Base-by-base conservation (phyloP, 192 early-diverging fungal genomes). In the Mortierella alpina region DNA sequence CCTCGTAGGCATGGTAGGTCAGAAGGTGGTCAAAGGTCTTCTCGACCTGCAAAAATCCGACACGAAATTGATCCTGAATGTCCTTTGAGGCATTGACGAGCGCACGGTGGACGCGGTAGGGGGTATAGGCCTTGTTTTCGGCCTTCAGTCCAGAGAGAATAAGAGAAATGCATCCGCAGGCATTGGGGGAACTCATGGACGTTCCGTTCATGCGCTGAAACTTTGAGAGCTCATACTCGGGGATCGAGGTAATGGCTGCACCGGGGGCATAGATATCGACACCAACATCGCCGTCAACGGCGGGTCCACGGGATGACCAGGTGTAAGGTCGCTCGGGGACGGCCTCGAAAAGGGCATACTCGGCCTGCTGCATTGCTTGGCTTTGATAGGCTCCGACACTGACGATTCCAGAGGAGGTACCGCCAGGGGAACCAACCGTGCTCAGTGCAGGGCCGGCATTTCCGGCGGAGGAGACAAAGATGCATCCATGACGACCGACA, bases 311-410 rank as follows among this genome's bases (percentile, higher is more conserved):
- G 46, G 93, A 94, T 66, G 91, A 89, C 95, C 96, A 99, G 1
- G 94, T 97, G 86, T 91, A 96, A 4, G 91, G 86, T 13, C 90
- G 84, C 74, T 98, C 96, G 40, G 87, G 87, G 13, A 94, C 92
- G 7, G 86, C 84, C 58, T 96, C 92, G 39, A 95, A 84, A 54
- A 99, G 83, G 2, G 91, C 90, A 83, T 99, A 95, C 72, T 96
- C 92, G 11, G 96, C 93, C 62, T 91, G 86, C 87, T 94, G 92
- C 92, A 97, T 95, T 49, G 89, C 85, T 57, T 93, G 86, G 53
- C 90, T 93, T 13, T 95, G 93, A 68, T 94, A 96, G 0, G 98
- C 98, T 20, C 98, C 98, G 14, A 98, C 98, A 17, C 93, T 90
- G 46, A 99, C 92, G n/a, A 98, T 79, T 60, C 85, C 88, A 45